These are phyloP conservation scores for Purpureocillium lavendulum DNA, from an alignment of 2,329 filamentous ascomycete genomes.

Conservation along the genomic window DNA sequence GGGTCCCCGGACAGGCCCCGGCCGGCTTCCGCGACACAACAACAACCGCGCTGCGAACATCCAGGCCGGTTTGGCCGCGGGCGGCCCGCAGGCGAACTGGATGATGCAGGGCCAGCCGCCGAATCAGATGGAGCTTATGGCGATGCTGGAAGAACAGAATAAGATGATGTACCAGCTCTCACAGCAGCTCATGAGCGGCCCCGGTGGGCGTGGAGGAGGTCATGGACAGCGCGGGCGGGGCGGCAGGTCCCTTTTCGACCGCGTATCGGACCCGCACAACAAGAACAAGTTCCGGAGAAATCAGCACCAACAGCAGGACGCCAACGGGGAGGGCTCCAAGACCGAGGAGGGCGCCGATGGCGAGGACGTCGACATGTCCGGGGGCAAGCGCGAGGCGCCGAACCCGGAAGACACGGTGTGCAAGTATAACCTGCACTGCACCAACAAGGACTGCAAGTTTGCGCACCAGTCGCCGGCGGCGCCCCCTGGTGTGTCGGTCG, in stretches of 20 bases:
- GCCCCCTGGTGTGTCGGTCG: slow-evolving; percentile 66
- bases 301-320: slow-evolving; percentile 27
- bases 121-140: slow-evolving; percentile 52
- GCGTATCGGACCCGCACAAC: slow-evolving; percentile 48
- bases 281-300: slow-evolving; percentile 45
- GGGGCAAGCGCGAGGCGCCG: slow-evolving; percentile 41
- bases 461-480: slow-evolving; percentile 92
- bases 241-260: slow-evolving; percentile 64
- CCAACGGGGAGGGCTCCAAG: slow-evolving; percentile 18
- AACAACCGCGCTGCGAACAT: slow-evolving; percentile 43
- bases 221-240: slow-evolving; percentile 25
- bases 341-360: slow-evolving; percentile 28
- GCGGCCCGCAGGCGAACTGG: slow-evolving; percentile 28
- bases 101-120: slow-evolving; percentile 38
- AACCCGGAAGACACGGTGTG: slow-evolving; percentile 65
- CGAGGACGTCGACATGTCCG: slow-evolving; percentile 57
- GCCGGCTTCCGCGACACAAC: slow-evolving; percentile 39
- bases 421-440: slow-evolving; percentile 83
- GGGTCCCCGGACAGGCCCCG: slow-evolving; percentile 55
- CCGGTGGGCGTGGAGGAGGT: slow-evolving; percentile 36
- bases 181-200: slow-evolving; percentile 50
- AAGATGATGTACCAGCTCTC: slow-evolving; percentile 75
- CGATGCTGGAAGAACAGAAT: slow-evolving; percentile 80
- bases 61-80: slow-evolving; percentile 37
- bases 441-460: slow-evolving; percentile 82